Evolutionary conservation across 352 stramenopile species (phyloP).

Genomic region (Pythium rhizo-oryzae): DNA sequence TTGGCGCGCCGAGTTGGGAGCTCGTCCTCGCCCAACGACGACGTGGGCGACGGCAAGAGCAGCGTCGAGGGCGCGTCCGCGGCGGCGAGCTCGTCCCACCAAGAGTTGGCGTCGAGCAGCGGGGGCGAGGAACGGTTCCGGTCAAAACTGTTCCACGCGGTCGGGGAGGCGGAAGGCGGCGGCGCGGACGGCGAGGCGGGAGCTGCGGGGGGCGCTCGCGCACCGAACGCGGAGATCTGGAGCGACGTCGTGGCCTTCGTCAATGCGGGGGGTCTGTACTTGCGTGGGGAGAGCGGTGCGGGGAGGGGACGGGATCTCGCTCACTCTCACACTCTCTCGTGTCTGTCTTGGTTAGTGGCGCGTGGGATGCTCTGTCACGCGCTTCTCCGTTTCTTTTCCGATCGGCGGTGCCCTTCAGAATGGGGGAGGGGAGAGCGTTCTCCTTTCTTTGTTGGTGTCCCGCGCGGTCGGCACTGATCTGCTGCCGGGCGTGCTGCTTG

Average conservation of each 20-base stretch:
- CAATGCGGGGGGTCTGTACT: not conserved
- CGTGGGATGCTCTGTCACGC: slow-evolving; percentile 9
- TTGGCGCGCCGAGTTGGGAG: not conserved
- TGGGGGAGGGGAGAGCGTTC: no score
- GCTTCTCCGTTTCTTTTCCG: not conserved
- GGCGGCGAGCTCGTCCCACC: slow-evolving; percentile 20
- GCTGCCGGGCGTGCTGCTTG: not conserved
- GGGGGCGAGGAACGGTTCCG: not conserved
- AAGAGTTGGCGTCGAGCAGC: slow-evolving; percentile 6
- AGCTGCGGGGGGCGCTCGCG: not conserved
- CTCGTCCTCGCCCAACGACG: slow-evolving; percentile 1
- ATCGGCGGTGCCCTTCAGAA: no score
- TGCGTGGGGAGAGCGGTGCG: not conserved
- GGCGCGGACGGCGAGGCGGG: not conserved
- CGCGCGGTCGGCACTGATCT: no score
- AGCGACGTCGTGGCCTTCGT: slow-evolving; percentile 24
- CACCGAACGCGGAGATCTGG: slow-evolving; percentile 15
- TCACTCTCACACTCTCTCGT: not conserved
- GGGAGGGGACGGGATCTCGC: not conserved
- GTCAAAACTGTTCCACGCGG: not conserved
- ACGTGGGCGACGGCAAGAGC: slow-evolving; percentile 15
- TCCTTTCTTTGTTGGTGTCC: slow-evolving; percentile 12
- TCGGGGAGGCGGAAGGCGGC: not conserved
- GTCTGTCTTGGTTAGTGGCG: slow-evolving; percentile 2
- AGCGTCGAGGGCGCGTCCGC: slow-evolving; percentile 11